These are phyloP conservation scores for Tetracladium setigerum DNA, from an alignment of 495 filamentous ascomycete genomes.

Conservation along the genomic window DNA sequence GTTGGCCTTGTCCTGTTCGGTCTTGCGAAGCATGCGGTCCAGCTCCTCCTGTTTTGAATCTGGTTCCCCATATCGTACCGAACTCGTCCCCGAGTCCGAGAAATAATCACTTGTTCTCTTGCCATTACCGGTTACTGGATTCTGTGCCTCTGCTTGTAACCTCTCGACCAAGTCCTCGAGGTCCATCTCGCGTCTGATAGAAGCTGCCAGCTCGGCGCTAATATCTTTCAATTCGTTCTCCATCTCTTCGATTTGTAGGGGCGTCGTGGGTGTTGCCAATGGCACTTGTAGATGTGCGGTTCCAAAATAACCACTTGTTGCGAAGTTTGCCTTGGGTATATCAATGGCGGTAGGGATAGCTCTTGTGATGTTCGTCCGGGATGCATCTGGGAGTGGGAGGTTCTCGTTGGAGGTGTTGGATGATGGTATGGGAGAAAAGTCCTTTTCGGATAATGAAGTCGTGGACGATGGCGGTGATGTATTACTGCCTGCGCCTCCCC, in stretches of 20 bases:
- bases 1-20: constrained; percentile 87
- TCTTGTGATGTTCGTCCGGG: constrained; percentile 21
- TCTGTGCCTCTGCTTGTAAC: constrained; percentile 65
- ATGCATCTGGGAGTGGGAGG: constrained; percentile 15
- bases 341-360: constrained; percentile 29
- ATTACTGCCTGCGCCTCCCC: constrained; percentile 22
- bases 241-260: constrained; percentile 59
- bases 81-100: constrained; percentile 89
- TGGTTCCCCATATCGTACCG: constrained; percentile 61
- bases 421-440: constrained; percentile 42
- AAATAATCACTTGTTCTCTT: constrained; percentile 95
- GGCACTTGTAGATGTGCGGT: constrained; percentile 38
- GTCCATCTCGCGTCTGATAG: constrained; percentile 93
- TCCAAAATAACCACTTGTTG: constrained; percentile 34
- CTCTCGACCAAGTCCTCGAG: constrained; percentile 89
- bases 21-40: constrained; percentile 70
- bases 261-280: constrained; percentile 25
- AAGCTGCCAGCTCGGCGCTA: constrained; percentile 82
- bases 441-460: constrained; percentile 40
- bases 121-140: constrained; percentile 45
- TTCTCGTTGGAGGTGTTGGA: constrained; percentile 31
- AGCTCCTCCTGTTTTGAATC: constrained; percentile 74
- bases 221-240: constrained; percentile 92
- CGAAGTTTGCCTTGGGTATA: constrained; percentile 27
- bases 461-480: constrained; percentile 33